Evolutionary conservation across 345 rosid genomes (phyloP).

Genomic region (Ceriops decandra): DNA sequence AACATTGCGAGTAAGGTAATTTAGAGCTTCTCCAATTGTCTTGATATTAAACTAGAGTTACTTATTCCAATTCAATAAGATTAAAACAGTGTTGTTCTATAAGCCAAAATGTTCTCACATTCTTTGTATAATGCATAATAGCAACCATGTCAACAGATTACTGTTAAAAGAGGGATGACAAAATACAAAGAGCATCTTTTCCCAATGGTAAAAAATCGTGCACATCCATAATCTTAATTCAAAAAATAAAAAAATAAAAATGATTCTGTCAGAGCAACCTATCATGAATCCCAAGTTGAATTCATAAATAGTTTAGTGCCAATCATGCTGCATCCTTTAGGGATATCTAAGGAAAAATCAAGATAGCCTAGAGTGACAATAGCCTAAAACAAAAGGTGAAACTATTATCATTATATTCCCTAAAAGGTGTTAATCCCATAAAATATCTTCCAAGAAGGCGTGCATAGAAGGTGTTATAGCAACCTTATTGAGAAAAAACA

Average conservation of each 20-base stretch:
- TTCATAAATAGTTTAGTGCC: not conserved
- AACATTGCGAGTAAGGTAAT: constrained; percentile 2
- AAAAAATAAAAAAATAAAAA: too few species aligned
- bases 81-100: too few species aligned
- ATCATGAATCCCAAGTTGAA: not conserved
- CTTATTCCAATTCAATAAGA: not conserved
- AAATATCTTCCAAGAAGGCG: too few species aligned
- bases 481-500: too few species aligned
- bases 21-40: not conserved
- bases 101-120: not conserved
- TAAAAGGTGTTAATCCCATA: too few species aligned
- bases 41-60: not conserved
- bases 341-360: not conserved
- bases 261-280: not conserved
- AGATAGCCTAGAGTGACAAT: not conserved
- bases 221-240: too few species aligned
- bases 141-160: not conserved
- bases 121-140: not conserved
- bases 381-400: too few species aligned
- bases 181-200: too few species aligned
- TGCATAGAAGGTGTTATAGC: too few species aligned
- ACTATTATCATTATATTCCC: too few species aligned
- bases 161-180: not conserved
- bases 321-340: not conserved
- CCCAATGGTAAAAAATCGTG: too few species aligned